phyloP scores from a whole-genome alignment of 2,329 filamentous ascomycete species.

The Fusarium sp. region DNA sequence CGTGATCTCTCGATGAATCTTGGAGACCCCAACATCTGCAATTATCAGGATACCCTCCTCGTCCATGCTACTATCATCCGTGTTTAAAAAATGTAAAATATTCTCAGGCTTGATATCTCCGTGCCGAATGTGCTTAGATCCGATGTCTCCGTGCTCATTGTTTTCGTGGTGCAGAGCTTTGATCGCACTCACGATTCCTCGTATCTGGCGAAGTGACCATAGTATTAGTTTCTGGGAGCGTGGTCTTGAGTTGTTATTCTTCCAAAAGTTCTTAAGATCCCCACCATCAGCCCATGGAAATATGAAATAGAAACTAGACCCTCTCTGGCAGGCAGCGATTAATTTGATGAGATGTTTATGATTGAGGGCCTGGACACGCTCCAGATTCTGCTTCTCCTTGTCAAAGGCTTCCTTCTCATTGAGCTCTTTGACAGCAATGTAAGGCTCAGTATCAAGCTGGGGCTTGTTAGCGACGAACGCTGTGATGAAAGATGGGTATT shows the following conservation, averaged over 20 bases:
- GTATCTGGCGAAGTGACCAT: constrained; percentile 36
- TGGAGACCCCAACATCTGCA: constrained; percentile 38
- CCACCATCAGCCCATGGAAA: constrained; percentile 41
- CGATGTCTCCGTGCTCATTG: constrained; percentile 36
- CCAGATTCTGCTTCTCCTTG: constrained; percentile 17
- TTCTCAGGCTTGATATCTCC: constrained; percentile 42
- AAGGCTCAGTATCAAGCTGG: neutral
- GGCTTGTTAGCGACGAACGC: neutral
- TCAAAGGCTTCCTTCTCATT: neutral
- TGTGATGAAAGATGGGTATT: accelerated
- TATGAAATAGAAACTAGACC: constrained; percentile 15
- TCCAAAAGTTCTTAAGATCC: constrained; percentile 33
- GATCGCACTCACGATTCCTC: constrained; percentile 22
- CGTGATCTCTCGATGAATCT: constrained; percentile 18
- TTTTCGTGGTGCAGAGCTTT: constrained; percentile 18
- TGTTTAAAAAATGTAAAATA: constrained; percentile 28
- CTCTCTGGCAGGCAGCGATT: constrained; percentile 25
- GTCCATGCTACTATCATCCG: accelerated
- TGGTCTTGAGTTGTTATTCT: neutral
- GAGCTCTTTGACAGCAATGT: constrained; percentile 33
- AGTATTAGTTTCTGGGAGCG: neutral
- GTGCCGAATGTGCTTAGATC: constrained; percentile 31
- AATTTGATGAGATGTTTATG: constrained; percentile 27
- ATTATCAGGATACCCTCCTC: constrained; percentile 7
- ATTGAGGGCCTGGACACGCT: constrained; percentile 1